These are phyloP conservation scores for Penicillium sp. DNA, from an alignment of 2,329 filamentous ascomycete genomes.

Conservation along the genomic window DNA sequence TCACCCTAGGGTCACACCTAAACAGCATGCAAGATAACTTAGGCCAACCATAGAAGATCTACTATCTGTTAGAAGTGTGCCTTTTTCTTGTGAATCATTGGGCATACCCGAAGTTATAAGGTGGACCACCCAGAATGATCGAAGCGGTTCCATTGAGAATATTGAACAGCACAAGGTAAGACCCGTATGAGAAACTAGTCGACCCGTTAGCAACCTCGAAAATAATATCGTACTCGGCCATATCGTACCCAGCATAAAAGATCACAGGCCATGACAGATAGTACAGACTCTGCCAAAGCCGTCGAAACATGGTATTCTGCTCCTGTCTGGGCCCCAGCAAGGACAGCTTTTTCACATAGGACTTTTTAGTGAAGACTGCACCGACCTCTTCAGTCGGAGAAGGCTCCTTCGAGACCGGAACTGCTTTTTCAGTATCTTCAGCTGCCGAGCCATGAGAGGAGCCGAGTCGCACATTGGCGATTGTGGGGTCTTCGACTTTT, in stretches of 20 bases:
- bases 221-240: neutral
- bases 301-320: slow-evolving; percentile 39
- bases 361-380: slow-evolving; percentile 33
- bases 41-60: slow-evolving; percentile 45
- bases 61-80: slow-evolving; percentile 18
- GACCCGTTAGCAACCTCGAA: neutral
- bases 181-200: slow-evolving; percentile 43
- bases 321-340: slow-evolving; percentile 32
- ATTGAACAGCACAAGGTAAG: slow-evolving; percentile 46
- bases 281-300: slow-evolving; percentile 38
- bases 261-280: slow-evolving; percentile 45
- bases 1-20: slow-evolving; percentile 39
- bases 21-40: slow-evolving; percentile 41
- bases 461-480: slow-evolving; percentile 3
- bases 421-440: slow-evolving; percentile 24
- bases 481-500: slow-evolving; percentile 13
- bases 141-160: slow-evolving; percentile 46
- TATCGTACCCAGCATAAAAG: slow-evolving; percentile 41
- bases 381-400: slow-evolving; percentile 19
- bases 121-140: slow-evolving; percentile 38
- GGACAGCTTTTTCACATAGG: slow-evolving; percentile 38
- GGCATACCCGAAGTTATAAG: slow-evolving; percentile 42
- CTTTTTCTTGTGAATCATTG: neutral
- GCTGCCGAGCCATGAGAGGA: slow-evolving; percentile 16
- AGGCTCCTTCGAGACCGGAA: slow-evolving; percentile 6